phyloP scores from a whole-genome alignment of 176 grass and related monocot genomes.

The Pontederia paniculata region DNA sequence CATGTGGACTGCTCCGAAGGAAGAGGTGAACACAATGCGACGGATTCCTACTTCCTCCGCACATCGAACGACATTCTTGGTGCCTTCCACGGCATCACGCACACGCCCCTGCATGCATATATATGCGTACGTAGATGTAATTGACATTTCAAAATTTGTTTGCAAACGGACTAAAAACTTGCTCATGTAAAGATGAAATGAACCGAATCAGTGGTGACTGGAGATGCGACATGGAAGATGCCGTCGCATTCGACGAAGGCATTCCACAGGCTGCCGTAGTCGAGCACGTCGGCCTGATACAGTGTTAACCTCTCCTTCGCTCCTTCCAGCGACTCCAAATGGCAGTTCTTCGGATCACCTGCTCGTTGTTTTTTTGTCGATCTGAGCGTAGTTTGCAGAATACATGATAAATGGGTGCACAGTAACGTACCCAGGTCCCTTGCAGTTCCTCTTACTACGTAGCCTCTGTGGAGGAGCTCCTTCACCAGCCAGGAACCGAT shows the following conservation, averaged over 20 bases:
- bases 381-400: too few relatives aligned
- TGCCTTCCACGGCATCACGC: too few relatives aligned
- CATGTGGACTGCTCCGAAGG: constrained; percentile 53
- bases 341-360: constrained; percentile 39
- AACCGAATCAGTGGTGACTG: too few relatives aligned
- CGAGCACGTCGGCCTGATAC: constrained; percentile 26
- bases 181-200: too few relatives aligned
- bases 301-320: constrained; percentile 26
- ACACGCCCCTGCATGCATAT: too few relatives aligned
- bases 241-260: too few relatives aligned
- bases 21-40: constrained; percentile 31
- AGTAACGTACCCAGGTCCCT: not conserved
- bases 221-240: too few relatives aligned
- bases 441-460: not conserved
- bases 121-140: too few relatives aligned
- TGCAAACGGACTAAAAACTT: too few relatives aligned
- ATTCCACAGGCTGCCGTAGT: too few relatives aligned
- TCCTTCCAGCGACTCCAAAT: constrained; percentile 11
- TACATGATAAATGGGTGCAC: not conserved
- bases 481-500: constrained; percentile 2
- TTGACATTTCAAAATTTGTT: too few relatives aligned
- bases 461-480: not conserved
- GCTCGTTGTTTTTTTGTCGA: not conserved
- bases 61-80: constrained; percentile 30
- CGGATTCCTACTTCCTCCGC: constrained; percentile 21